Conservation (phyloP, 2,329 filamentous ascomycete species). For the Cercospora nicotianae region DNA sequence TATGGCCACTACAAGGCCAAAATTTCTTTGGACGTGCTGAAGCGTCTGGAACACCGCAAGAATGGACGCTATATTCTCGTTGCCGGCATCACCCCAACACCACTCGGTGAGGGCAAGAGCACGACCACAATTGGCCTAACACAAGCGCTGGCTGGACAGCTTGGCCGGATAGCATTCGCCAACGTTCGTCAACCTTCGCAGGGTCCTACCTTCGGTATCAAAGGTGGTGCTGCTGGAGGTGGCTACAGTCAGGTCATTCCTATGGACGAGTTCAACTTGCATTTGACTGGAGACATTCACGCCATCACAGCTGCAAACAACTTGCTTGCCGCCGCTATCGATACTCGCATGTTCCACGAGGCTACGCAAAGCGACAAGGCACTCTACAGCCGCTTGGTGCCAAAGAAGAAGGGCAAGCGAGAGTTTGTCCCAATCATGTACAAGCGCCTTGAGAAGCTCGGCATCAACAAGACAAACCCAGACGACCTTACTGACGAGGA, state of each 20-base stretch:
- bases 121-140: conserved; percentile 95
- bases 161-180: conserved; percentile 86
- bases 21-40: conserved; percentile 77
- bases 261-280: conserved; percentile 99
- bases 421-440: conserved; percentile 89
- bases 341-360: conserved; percentile 98
- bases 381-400: conserved; percentile 84
- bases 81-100: conserved; percentile 93
- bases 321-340: conserved; percentile 89
- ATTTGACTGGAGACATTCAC: conserved; percentile 96
- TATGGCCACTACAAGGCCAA: conserved; percentile 97
- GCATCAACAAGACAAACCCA: conserved; percentile 92
- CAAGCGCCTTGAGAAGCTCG: conserved; percentile 89
- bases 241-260: conserved; percentile 99
- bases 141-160: conserved; percentile 85
- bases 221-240: conserved; percentile 93
- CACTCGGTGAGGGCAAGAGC: conserved; percentile 95
- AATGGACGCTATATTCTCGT: conserved; percentile 92
- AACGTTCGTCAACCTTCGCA: conserved; percentile 97
- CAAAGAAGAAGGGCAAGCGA: conserved; percentile 84
- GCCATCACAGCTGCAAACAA: conserved; percentile 98
- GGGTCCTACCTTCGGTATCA: conserved; percentile 97
- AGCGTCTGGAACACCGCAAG: conserved; percentile 79
- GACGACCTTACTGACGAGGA: conserved; percentile 89
- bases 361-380: conserved; percentile 88